A percentile compares a stretch with the other conserved stretches of the same genome.
Conservation (phyloP, 2,329 filamentous ascomycete species). For the Colletotrichum tanaceti region DNA sequence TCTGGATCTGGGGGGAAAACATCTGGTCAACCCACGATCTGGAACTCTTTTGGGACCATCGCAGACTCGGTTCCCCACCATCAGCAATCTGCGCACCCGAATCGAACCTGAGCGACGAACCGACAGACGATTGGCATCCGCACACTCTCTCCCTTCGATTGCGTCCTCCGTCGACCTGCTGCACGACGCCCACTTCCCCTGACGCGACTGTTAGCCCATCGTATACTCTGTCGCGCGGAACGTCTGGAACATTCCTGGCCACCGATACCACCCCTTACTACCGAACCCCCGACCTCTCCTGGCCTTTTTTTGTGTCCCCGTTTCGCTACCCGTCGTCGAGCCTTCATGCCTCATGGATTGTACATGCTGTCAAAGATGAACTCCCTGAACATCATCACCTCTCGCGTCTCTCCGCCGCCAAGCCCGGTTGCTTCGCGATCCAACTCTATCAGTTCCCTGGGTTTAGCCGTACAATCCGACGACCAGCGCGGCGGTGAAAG, state of each 20-base stretch:
- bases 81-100: conserved; percentile 4
- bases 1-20: conserved; percentile 33
- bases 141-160: conserved; percentile 31
- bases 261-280: conserved; percentile 34
- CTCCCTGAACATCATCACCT: conserved; percentile 93
- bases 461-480: conserved; percentile 58
- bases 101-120: conserved; percentile 6
- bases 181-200: conserved; percentile 13
- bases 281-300: conserved; percentile 9
- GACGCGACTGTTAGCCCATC: conserved; percentile 31
- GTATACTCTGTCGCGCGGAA: conserved; percentile 33
- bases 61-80: conserved; percentile 15
- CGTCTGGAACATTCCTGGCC: conserved; percentile 41
- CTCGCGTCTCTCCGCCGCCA: conserved; percentile 76
- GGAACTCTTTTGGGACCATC: conserved; percentile 1
- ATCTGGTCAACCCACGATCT: conserved; percentile 20
- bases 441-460: conserved; percentile 68
- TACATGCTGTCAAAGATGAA: conserved; percentile 79
- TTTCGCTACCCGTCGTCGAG: conserved; percentile 21
- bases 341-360: conserved; percentile 63
- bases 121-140: conserved; percentile 12
- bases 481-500: conserved; percentile 50
- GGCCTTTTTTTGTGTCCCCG: not conserved
- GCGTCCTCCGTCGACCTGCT: conserved; percentile 9
- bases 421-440: conserved; percentile 68